A percentile compares a stretch with the other conserved stretches of the same genome.
phyloP scores from a whole-genome alignment of 2,329 filamentous ascomycete species.

The Drechmeria coniospora region DNA sequence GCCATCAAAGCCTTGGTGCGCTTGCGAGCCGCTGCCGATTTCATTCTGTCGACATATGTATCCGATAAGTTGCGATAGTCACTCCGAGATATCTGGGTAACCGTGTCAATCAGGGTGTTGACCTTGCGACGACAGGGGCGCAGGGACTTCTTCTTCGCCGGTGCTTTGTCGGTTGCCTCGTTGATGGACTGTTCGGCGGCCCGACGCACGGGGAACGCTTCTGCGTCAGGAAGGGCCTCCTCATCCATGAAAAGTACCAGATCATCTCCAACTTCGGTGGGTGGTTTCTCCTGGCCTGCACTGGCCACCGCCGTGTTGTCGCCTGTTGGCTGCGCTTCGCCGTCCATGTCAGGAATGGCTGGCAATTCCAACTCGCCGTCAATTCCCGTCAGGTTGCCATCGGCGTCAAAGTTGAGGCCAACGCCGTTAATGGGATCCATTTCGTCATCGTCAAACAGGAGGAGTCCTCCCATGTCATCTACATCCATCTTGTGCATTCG shows the following conservation, averaged over 20 bases:
- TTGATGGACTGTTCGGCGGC: conserved; percentile 5
- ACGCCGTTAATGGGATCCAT: conserved; percentile 22
- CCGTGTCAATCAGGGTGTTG: conserved; percentile 15
- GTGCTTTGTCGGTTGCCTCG: conserved; percentile 7
- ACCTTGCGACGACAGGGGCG: conserved; percentile 12
- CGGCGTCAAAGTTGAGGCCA: conserved; percentile 32
- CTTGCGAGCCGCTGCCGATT: conserved; percentile 15
- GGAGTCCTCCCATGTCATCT: conserved; percentile 10
- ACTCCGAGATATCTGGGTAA: conserved; percentile 18
- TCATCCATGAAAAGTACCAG: conserved; percentile 22
- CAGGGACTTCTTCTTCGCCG: conserved; percentile 7
- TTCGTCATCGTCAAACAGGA: conserved; percentile 23
- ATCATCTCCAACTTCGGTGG: not conserved
- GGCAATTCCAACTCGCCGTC: conserved; percentile 31
- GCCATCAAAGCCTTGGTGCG: conserved; percentile 7
- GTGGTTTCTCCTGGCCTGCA: not conserved
- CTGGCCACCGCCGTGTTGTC: not conserved
- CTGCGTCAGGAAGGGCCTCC: conserved; percentile 21
- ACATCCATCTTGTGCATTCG: conserved; percentile 7
- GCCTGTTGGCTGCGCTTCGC: conserved; percentile 5
- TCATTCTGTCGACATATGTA: conserved; percentile 41
- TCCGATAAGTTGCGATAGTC: conserved; percentile 24
- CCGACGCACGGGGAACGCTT: conserved; percentile 15
- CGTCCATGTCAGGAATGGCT: conserved; percentile 17
- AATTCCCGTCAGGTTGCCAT: conserved; percentile 31